Evolutionary conservation across 139 green algal species (phyloP), one percentile per base, ranked within the genome.

Genomic region (Micromonas pusilla): DNA sequence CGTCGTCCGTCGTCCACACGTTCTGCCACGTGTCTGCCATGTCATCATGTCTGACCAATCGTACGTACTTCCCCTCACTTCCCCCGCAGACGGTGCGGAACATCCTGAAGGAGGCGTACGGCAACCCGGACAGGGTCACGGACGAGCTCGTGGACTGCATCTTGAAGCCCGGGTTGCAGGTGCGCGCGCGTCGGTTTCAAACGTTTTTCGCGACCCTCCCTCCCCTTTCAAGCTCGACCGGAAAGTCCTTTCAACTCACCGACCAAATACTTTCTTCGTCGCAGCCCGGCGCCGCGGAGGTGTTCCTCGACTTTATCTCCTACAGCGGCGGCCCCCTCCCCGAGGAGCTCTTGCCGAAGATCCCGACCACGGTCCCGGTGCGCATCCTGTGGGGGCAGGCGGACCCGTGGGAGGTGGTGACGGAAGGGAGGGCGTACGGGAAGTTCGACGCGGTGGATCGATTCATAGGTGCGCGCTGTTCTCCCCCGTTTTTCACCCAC

Each of bases 281-380:
- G n/a, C n/a, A 88, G 88, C 20, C 92, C 92, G 68, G 68, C 3
- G 95, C 95, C 0, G 90, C 90, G 23, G 79, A 91, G 37, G 95
- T 99, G 25, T 99, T 99, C 80, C 90, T 99, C 3, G 95, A 98
- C 84, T 99, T 99, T 77, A 97, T 99, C 71, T 92, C 77, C 71
- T 98, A 98, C 83, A 91, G 79, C 20, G 80, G 78, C 0, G 94
- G 94, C 0, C 94, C 94, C 1, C 81, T 99, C 31, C 92, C 95
- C 5, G 94, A 99, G 81, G 83, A 96, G 70, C 84, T 96, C 71
- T 72, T 98, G 34, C 72, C 87, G n/a, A 52, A 83, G 63, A 68
- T 85, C 0, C 65, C 26, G 31, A 68, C 60, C 20, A 26, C 20
- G 72, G 0, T 26, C 60, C 30, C 67, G 70, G 52, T 66, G 64